Conservation (phyloP, 2,329 filamentous ascomycete species). For the Aspergillus sp. region DNA sequence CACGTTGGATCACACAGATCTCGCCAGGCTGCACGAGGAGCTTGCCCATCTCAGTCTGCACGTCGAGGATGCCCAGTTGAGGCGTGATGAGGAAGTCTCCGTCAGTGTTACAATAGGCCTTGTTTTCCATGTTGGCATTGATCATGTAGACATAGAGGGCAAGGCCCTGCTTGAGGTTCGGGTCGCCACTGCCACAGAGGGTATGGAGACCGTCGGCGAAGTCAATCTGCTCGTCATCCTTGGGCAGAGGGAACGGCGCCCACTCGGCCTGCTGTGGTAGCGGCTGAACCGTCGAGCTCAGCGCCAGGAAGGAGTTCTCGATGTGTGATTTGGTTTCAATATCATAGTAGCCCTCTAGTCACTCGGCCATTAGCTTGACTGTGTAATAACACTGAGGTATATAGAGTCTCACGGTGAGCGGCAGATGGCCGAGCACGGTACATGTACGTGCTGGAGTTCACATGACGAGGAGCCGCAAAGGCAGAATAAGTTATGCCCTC, state of each 20-base stretch:
- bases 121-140: constrained; percentile 47
- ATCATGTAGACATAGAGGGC: constrained; percentile 50
- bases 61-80: constrained; percentile 55
- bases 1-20: constrained; percentile 56
- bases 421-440: constrained; percentile 21
- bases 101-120: constrained; percentile 53
- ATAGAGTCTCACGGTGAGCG: constrained; percentile 19
- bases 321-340: constrained; percentile 30
- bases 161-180: constrained; percentile 46
- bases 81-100: constrained; percentile 58
- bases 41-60: constrained; percentile 58
- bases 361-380: neutral
- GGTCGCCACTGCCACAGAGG: constrained; percentile 49
- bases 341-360: constrained; percentile 27
- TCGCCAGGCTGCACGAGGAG: constrained; percentile 57
- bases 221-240: constrained; percentile 41
- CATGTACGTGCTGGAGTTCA: constrained; percentile 24
- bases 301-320: constrained; percentile 22
- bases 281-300: constrained; percentile 48
- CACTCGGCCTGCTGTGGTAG: constrained; percentile 48
- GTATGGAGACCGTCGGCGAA: constrained; percentile 50
- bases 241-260: constrained; percentile 49
- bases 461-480: constrained; percentile 19
- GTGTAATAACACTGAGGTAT: neutral
- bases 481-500: constrained; percentile 25